phyloP scores from a whole-genome alignment of 257 asterid species.

The Paulownia fortunei region DNA sequence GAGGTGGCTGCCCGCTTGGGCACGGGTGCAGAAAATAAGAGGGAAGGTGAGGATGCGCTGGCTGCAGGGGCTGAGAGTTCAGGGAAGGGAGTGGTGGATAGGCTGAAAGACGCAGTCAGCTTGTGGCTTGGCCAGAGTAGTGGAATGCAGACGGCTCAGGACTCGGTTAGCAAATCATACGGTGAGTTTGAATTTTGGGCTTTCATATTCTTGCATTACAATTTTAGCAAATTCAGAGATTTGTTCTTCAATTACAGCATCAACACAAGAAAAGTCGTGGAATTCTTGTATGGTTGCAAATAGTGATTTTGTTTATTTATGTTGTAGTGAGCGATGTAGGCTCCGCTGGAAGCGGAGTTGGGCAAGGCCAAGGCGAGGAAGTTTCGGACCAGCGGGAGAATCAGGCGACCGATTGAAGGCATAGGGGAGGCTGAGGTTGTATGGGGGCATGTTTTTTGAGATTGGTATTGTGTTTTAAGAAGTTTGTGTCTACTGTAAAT shows the following conservation, averaged over 20 bases:
- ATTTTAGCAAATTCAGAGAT: neutral
- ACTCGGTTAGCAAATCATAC: constrained; percentile 29
- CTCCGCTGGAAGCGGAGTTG: neutral
- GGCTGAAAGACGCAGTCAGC: constrained; percentile 52
- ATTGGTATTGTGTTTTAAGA: neutral
- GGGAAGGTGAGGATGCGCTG: constrained; percentile 53
- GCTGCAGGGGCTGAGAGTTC: constrained; percentile 49
- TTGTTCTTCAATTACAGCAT: neutral
- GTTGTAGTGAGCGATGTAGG: constrained; percentile 16
- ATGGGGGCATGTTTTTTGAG: neutral
- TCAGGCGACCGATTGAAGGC: neutral
- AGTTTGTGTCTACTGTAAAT: neutral
- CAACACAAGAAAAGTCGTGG: neutral
- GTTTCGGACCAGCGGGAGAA: neutral
- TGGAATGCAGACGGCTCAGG: constrained; percentile 48
- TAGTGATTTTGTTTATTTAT: neutral
- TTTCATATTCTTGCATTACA: neutral
- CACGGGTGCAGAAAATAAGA: constrained; percentile 31
- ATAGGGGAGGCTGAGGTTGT: neutral
- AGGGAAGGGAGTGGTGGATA: constrained; percentile 54
- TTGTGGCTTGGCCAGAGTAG: constrained; percentile 58
- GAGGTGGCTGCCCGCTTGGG: constrained; percentile 57
- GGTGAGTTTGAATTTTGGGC: constrained; percentile 26
- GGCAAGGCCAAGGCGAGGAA: neutral
- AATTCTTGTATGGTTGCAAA: neutral